Base-by-base conservation (phyloP, 2,329 filamentous ascomycete species). In the Orbilia quercus region DNA sequence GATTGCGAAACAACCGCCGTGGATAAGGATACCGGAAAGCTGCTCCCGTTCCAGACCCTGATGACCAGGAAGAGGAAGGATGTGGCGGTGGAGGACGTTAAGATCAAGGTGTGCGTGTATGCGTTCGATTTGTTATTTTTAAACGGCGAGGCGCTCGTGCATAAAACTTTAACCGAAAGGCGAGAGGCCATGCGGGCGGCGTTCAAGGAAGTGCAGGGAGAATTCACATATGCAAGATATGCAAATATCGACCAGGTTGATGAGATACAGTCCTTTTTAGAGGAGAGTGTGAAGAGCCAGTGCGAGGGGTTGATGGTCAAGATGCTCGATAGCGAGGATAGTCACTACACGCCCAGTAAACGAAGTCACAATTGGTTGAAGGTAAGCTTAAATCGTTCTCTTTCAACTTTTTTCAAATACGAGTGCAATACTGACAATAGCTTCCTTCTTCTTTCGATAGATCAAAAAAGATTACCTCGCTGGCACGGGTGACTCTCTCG, bases 251-350 rank as follows among this genome's bases (percentile, higher is more conserved):
- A 89, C 78, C 91, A 97, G 76, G 85, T 99, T 2, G 94, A 98
- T 59, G 91, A 96, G 78, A 99, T 99, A 62, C 94, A 98, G 79
- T 85, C 85, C 0, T 90, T 99, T 78, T 85, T 99, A 1, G 95
- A 99, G 78, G 94, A 98, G 70, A 95, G 91, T 78, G 90, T 99
- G 75, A 96, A 96, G 81, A 91, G 93, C 1, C 96, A 92, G 0
- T 99, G 95, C 79, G 95, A 99, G 83, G 95, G 95, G 9, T 84
- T 99, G 59, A 99, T 99, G 95, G 95, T 99, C 12, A 99, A 99
- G 84, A 99, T 99, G 95, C 83, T 99, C 70, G 94, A 98, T 80
- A 95, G 94, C 0, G 84, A 87, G 5, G 94, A 97, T 81, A 96
- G 91, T 77, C 91, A 91, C 77, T 99, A 99, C 80, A 94, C 98